Evolutionary conservation across 1,284 basidiomycete genomes (phyloP), one percentile per base, ranked within the genome.

Genomic region (Golubevia pallescens): DNA sequence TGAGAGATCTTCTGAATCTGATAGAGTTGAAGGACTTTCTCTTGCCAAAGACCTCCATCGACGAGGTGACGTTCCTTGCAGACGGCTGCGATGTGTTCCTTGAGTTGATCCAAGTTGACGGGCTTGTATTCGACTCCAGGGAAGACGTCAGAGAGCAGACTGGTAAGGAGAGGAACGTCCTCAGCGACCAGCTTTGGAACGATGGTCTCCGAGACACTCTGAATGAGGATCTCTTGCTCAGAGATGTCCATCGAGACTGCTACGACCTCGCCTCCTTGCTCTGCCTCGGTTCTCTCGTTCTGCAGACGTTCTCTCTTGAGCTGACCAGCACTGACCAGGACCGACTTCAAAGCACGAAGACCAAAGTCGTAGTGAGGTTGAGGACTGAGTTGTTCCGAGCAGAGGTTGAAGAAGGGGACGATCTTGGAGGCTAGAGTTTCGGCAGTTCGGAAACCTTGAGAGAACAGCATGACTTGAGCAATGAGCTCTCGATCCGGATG

Each of bases 351-450:
- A 13, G 97, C 97, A 77, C 97, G 94, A 52, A 99, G 89, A 87
- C 97, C 97, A 85, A 99, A 99, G 87, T 99, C 97, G 86, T 99
- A 99, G 87, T 99, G 97, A 1, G 96, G 94, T 84, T 99, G 97
- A 42, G 93, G 91, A 2, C 95, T 98, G 32, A 99, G 90, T 81
- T 99, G 96, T 83, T 99, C 95, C 69, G 94, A 91, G 79, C 96
- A 99, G 64, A 99, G 91, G 83, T 96, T 97, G 90, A 99, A 99
- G 89, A 99, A 98, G 0, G 96, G 97, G 14, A 99, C 96, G 66
- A 99, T 93, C 87, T 99, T 98, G 66, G 93, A 94, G 0, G 97
- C 97, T 4, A 99, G 90, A 0, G 90, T 92, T 86, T 98, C 97
- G 3, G 97, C 97, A 3, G 94, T 95, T 42, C 96, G 91, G 90